Evolutionary conservation across 129 eudicot species (phyloP), one percentile per base, ranked within the genome.

Genomic region (Mikania micrantha): DNA sequence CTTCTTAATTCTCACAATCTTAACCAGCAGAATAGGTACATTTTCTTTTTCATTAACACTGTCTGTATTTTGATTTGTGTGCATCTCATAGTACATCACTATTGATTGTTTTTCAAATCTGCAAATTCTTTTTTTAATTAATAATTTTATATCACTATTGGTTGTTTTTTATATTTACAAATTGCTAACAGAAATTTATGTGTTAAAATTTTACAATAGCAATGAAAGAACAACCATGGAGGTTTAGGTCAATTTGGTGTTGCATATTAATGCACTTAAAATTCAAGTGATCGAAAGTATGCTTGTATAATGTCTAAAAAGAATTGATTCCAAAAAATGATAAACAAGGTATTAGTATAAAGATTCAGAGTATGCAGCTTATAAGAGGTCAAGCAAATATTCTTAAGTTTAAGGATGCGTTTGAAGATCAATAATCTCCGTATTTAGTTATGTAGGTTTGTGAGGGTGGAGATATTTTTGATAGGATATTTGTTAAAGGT

Each of bases 201-300:
- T n/a, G n/a, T n/a, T n/a, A n/a, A n/a, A n/a, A n/a, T n/a, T n/a
- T n/a, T n/a, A n/a, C n/a, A n/a, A n/a, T n/a, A n/a, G n/a, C n/a
- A n/a, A n/a, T n/a, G n/a, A n/a, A n/a, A n/a, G n/a, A n/a, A n/a
- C n/a, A n/a, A n/a, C n/a, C n/a, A n/a, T n/a, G n/a, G n/a, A n/a
- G n/a, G n/a, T n/a, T n/a, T n/a, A 68, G 97, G 97, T 34, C 97
- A 91, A 53, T 91, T 91, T 73, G 96, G 97, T 1, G 94, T 91
- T 15, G 88, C 97, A 3, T 78, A 78, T 67, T 78, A 80, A 2
- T 91, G 97, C 67, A 81, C 85, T 12, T 82, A 88, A 1, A 76
- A 50, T 40, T 79, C 77, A 8, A 83, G 78, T 17, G 79, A 84
- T 21, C 56, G 28, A 5, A 81, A 80, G 20, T 91, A 72, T 66